phyloP scores from a whole-genome alignment of 192 early-diverging fungal species.

The Podochytrium sp. region DNA sequence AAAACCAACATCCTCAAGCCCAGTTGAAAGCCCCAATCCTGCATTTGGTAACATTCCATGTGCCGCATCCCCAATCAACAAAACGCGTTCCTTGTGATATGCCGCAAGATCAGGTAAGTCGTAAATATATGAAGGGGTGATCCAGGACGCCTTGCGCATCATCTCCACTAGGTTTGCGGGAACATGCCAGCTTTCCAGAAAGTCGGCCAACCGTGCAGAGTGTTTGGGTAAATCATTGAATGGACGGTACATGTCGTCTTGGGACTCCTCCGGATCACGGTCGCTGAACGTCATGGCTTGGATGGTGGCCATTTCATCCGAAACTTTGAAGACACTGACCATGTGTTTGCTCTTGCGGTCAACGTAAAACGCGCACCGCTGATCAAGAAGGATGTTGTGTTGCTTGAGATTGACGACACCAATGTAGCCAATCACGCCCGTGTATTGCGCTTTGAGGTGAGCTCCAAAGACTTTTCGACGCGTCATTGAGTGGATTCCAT shows the following conservation, averaged over 20 bases:
- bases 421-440: slow-evolving; percentile 12
- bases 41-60: slow-evolving; percentile 39
- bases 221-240: slow-evolving; percentile 2
- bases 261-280: slow-evolving; percentile 10
- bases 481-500: slow-evolving; percentile 16
- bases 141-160: slow-evolving; percentile 11
- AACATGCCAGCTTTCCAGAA: slow-evolving; percentile 4
- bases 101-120: neutral
- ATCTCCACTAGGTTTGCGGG: slow-evolving; percentile 4
- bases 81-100: slow-evolving; percentile 9
- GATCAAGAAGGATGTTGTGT: neutral
- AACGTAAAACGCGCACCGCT: slow-evolving; percentile 10
- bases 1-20: slow-evolving; percentile 37
- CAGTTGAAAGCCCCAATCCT: slow-evolving; percentile 29
- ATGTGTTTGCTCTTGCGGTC: slow-evolving; percentile 13
- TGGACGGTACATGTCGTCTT: slow-evolving; percentile 1
- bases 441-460: slow-evolving; percentile 6
- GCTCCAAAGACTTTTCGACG: slow-evolving; percentile 38
- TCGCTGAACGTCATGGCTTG: neutral
- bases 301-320: slow-evolving; percentile 1
- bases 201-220: slow-evolving; percentile 3
- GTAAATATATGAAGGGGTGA: slow-evolving; percentile 18
- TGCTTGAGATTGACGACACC: neutral
- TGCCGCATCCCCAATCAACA: slow-evolving; percentile 32
- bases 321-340: slow-evolving; percentile 8